Evolutionary conservation across 306 rosid species (phyloP), one percentile per base, ranked within the genome.

Genomic region (Castanopsis chinensis): DNA sequence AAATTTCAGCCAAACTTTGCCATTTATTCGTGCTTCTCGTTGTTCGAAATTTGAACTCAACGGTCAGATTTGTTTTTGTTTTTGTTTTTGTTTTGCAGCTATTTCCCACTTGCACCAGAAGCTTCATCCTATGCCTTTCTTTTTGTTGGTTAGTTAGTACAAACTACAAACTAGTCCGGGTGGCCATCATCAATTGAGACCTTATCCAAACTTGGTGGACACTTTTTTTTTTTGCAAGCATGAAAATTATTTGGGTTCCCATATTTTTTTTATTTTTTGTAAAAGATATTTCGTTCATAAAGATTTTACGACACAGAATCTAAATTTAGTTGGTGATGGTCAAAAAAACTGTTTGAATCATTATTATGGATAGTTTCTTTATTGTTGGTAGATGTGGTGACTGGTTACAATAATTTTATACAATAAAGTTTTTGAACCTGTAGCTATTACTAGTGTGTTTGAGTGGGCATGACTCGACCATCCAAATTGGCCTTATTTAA

Each of bases 11-110:
- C 1, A 41, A 41, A 0, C 3, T 2, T 41, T 8, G 8, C 12
- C 5, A 45, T 5, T 18, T 23, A 14, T 18, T 2, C 12, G 27
- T 35, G 23, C 21, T 67, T n/a, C 70, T 49, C 61, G 64, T 10
- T 49, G 64, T 64, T 19, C 25, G 6, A 76, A 76, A 76, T 76
- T 76, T 76, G 53, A 76, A 76, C 79, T 76, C 63, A 76, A 76
- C 79, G 73, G 79, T 76, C 79, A 49, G 79, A 76, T 49, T 28
- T 41, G 3, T 41, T 8, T 41, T 41, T 41, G 12, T 8, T 37
- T 37, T 37, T 1, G 43, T 37, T 41, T 63, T 73, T 59, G 28
- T 35, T 35, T 68, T n/a, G 72, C 72, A 68, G 72, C 52, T 33
- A 35, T 68, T 19, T 45, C n/a, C 60, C 72, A 11, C 72, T 49